Percentiles rank a stretch among this genome's conserved stretches.
Evolutionary conservation across 2,329 filamentous ascomycete genomes (phyloP).

Genomic region (Colletotrichum cuscutae): DNA sequence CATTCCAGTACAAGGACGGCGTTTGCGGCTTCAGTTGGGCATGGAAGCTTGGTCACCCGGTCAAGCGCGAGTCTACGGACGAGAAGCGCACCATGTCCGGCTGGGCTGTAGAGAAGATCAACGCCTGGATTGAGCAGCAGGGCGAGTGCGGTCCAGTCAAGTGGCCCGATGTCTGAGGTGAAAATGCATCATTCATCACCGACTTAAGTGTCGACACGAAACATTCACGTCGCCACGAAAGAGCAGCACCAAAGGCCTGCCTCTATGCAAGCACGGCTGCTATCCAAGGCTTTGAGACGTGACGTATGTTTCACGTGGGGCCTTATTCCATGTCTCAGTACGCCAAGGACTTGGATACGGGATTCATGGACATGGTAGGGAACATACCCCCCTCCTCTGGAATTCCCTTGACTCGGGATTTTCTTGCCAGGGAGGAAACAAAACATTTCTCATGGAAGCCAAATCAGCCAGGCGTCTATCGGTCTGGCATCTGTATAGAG

Average conservation of each 20-base stretch:
- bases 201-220: neutral
- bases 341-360: slow-evolving; percentile 6
- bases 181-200: neutral
- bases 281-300: slow-evolving; percentile 24
- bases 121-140: slow-evolving; percentile 50
- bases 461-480: neutral
- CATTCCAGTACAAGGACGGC: slow-evolving; percentile 52
- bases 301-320: slow-evolving; percentile 23
- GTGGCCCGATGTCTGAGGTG: slow-evolving; percentile 42
- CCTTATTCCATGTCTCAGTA: slow-evolving; percentile 2
- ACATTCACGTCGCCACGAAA: neutral
- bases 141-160: slow-evolving; percentile 46
- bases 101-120: slow-evolving; percentile 54
- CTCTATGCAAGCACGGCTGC: slow-evolving; percentile 1
- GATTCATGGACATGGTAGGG: slow-evolving; percentile 4
- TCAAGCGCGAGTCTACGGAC: slow-evolving; percentile 41
- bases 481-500: slow-evolving; percentile 1
- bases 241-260: neutral
- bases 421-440: neutral
- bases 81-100: slow-evolving; percentile 49
- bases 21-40: slow-evolving; percentile 48
- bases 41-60: slow-evolving; percentile 52
- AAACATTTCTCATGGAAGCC: neutral
- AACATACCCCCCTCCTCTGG: neutral
- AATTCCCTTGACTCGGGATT: neutral